Percentiles rank a stretch among this genome's conserved stretches.
Evolutionary conservation across 1,139 yeast genomes (phyloP).

Genomic region (Taphrina pruni): DNA sequence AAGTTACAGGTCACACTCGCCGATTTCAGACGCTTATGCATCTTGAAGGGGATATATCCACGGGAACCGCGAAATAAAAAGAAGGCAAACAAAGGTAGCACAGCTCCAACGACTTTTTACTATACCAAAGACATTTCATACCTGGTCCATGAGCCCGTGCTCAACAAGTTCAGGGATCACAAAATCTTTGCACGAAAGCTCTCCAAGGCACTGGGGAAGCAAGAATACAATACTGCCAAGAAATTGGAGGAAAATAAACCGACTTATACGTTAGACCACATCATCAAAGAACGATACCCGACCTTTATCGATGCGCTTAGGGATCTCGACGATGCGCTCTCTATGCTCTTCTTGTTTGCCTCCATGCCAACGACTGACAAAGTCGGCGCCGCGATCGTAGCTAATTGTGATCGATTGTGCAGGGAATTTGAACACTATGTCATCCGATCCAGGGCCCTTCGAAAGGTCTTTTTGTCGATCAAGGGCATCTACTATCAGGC

Average conservation of each 20-base stretch:
- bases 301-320: slow-evolving; percentile 89
- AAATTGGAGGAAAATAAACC: slow-evolving; percentile 82
- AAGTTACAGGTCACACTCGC: slow-evolving; percentile 92
- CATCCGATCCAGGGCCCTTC: slow-evolving; percentile 78
- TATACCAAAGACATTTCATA: slow-evolving; percentile 93
- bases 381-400: slow-evolving; percentile 77
- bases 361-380: slow-evolving; percentile 92
- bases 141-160: slow-evolving; percentile 91
- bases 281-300: slow-evolving; percentile 94
- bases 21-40: slow-evolving; percentile 84
- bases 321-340: slow-evolving; percentile 92
- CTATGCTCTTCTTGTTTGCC: slow-evolving; percentile 91
- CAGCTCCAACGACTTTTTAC: slow-evolving; percentile 94
- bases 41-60: slow-evolving; percentile 88
- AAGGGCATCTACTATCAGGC: slow-evolving; percentile 98
- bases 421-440: slow-evolving; percentile 96
- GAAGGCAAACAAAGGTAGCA: slow-evolving; percentile 96
- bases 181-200: slow-evolving; percentile 91
- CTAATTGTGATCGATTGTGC: slow-evolving; percentile 83
- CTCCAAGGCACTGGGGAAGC: slow-evolving; percentile 87
- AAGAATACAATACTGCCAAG: slow-evolving; percentile 88
- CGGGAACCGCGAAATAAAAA: slow-evolving; percentile 95
- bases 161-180: slow-evolving; percentile 91
- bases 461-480: slow-evolving; percentile 92
- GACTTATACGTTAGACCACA: slow-evolving; percentile 81